phyloP scores from a whole-genome alignment of 441 rosid species.

The Daphne laureola region DNA sequence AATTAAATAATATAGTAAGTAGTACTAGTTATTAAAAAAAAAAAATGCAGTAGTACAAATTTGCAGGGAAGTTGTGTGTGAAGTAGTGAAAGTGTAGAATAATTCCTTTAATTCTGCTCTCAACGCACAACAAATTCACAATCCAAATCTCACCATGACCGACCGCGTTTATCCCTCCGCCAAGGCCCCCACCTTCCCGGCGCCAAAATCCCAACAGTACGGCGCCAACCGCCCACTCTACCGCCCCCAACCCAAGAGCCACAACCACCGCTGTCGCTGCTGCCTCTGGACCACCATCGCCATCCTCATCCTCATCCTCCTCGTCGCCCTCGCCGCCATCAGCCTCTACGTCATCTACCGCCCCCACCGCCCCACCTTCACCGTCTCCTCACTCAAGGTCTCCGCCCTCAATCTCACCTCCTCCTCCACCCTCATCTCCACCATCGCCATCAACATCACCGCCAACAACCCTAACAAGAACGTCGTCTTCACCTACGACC shows the following conservation, averaged over 20 bases:
- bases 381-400: constrained; percentile 52
- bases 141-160: constrained; percentile 30
- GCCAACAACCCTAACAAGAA: constrained; percentile 79
- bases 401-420: constrained; percentile 57
- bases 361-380: constrained; percentile 73
- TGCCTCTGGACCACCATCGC: constrained; percentile 48
- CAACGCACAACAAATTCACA: no score
- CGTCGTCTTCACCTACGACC: constrained; percentile 48
- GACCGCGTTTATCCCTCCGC: constrained; percentile 58
- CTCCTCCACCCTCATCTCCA: constrained; percentile 34
- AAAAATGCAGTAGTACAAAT: no score
- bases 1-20: no score
- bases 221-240: constrained; percentile 68
- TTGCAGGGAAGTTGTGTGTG: no score
- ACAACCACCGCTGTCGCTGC: constrained; percentile 49
- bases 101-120: no score
- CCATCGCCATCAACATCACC: constrained; percentile 51
- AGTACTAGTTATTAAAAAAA: no score
- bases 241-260: constrained; percentile 54
- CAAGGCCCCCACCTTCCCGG: constrained; percentile 54
- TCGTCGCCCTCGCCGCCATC: constrained; percentile 38
- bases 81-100: no score
- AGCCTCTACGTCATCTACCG: constrained; percentile 64
- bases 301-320: constrained; percentile 44
- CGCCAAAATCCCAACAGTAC: constrained; percentile 64